Evolutionary conservation across 78 protist genomes (phyloP).

Genomic region (Trichosphaerium sp.): DNA sequence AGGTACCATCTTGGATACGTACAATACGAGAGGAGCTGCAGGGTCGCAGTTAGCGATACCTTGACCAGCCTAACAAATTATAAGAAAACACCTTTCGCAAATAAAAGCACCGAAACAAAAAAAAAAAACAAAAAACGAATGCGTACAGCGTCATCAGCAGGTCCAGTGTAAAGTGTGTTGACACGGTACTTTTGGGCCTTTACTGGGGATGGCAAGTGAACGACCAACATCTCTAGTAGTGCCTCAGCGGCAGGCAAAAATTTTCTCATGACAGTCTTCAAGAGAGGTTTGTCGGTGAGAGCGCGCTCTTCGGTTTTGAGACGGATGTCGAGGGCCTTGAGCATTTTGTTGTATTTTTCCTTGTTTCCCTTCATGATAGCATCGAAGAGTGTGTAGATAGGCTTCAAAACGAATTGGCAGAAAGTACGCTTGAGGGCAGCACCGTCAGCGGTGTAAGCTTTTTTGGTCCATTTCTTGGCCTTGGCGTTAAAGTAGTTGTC

Average conservation of each 20-base stretch:
- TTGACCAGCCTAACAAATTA: no score
- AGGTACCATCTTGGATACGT: constrained; percentile 99
- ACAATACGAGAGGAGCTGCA: constrained; percentile 94
- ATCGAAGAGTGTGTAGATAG: constrained; percentile 82
- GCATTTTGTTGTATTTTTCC: constrained; percentile 69
- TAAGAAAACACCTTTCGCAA: no score
- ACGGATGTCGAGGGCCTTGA: constrained; percentile 58
- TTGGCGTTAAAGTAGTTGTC: constrained; percentile 87
- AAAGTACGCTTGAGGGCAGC: constrained; percentile 80
- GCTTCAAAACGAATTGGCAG: constrained; percentile 90
- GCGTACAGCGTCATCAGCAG: constrained; percentile 80
- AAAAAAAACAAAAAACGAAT: constrained; percentile 25
- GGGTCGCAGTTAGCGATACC: constrained; percentile 80
- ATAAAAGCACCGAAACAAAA: no score
- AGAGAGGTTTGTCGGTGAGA: constrained; percentile 67
- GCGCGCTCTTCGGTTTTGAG: constrained; percentile 76
- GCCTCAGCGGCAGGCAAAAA: constrained; percentile 97
- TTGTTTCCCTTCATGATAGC: constrained; percentile 76
- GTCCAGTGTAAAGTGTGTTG: constrained; percentile 89
- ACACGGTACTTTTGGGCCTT: constrained; percentile 95
- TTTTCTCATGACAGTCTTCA: constrained; percentile 92
- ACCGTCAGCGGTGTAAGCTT: constrained; percentile 27
- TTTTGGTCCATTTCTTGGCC: constrained; percentile 82
- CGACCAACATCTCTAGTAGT: constrained; percentile 91
- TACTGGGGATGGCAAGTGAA: constrained; percentile 94